phyloP scores from a whole-genome alignment of 2,329 filamentous ascomycete genomes.

The Sporothrix brasiliensis region DNA sequence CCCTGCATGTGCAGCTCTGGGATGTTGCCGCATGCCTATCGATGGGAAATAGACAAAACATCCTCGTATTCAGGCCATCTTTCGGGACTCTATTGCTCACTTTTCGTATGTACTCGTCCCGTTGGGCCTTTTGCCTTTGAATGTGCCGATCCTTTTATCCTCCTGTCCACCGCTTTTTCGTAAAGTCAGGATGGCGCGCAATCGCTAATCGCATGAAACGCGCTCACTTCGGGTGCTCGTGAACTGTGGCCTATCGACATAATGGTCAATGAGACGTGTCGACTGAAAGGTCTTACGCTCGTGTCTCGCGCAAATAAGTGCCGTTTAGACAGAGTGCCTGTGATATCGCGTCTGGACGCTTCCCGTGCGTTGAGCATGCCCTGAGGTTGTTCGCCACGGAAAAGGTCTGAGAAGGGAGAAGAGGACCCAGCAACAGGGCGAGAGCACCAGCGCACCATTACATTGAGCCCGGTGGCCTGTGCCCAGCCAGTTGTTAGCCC shows the following conservation, averaged over 20 bases:
- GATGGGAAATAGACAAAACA: neutral
- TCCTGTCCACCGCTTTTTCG: constrained; percentile 16
- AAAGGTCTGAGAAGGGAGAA: too few relatives aligned
- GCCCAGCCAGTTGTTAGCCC: neutral
- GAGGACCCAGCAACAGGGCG: too few relatives aligned
- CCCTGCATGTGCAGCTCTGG: neutral
- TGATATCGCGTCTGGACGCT: neutral
- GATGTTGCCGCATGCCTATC: neutral
- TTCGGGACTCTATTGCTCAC: neutral
- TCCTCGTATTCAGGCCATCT: constrained; percentile 5
- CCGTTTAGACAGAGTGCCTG: neutral
- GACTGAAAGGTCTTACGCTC: too few relatives aligned
- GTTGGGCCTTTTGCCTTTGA: neutral
- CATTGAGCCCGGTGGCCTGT: too few relatives aligned
- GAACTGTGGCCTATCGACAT: neutral
- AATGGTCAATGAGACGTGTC: neutral
- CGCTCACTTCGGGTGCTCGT: neutral
- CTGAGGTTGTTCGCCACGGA: too few relatives aligned
- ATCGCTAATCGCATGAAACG: neutral
- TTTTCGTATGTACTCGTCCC: neutral
- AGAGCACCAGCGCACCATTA: too few relatives aligned
- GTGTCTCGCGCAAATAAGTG: too few relatives aligned
- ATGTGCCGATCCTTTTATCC: neutral
- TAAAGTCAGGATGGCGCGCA: neutral
- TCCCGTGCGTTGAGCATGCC: neutral